phyloP scores from a whole-genome alignment of 495 filamentous ascomycete species.

The Wilcoxina mikolae region DNA sequence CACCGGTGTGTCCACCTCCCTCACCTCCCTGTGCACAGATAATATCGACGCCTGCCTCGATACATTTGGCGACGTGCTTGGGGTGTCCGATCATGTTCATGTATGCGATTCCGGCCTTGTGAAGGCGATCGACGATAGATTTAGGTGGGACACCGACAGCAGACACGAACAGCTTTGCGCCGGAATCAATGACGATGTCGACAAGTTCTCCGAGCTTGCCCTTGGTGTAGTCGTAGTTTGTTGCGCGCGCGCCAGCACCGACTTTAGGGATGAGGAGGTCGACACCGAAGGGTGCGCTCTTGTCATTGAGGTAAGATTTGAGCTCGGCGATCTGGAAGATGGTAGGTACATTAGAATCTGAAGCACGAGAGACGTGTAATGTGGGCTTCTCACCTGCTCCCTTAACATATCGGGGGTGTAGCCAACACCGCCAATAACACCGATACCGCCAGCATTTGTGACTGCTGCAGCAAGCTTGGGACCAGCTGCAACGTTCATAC shows the following conservation, averaged over 20 bases:
- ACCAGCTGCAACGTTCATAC: slow-evolving; percentile 98
- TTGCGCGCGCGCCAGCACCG: slow-evolving; percentile 62
- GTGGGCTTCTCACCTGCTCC: slow-evolving; percentile 44
- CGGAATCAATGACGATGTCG: slow-evolving; percentile 80
- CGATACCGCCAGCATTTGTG: slow-evolving; percentile 89
- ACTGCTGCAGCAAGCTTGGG: slow-evolving; percentile 95
- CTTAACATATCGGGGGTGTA: slow-evolving; percentile 95
- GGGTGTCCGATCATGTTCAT: slow-evolving; percentile 99
- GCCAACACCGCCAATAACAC: slow-evolving; percentile 89
- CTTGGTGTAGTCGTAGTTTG: slow-evolving; percentile 98
- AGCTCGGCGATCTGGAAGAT: slow-evolving; percentile 54
- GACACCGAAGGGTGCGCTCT: slow-evolving; percentile 97
- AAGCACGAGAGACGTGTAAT: background rate
- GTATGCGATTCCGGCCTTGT: slow-evolving; percentile 75
- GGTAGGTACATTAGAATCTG: background rate
- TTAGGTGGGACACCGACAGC: slow-evolving; percentile 90
- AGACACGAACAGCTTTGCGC: slow-evolving; percentile 86
- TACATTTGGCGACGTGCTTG: slow-evolving; percentile 89
- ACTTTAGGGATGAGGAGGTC: slow-evolving; percentile 91
- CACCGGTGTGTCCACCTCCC: slow-evolving; percentile 81
- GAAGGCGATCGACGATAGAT: slow-evolving; percentile 72
- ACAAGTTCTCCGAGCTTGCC: slow-evolving; percentile 87
- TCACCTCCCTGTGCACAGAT: slow-evolving; percentile 91
- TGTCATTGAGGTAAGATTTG: slow-evolving; percentile 76
- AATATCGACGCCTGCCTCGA: slow-evolving; percentile 76